Evolutionary conservation across 768 basidiomycete genomes (phyloP), one percentile per base, ranked within the genome.

Genomic region (Pisolithus tinctorius): DNA sequence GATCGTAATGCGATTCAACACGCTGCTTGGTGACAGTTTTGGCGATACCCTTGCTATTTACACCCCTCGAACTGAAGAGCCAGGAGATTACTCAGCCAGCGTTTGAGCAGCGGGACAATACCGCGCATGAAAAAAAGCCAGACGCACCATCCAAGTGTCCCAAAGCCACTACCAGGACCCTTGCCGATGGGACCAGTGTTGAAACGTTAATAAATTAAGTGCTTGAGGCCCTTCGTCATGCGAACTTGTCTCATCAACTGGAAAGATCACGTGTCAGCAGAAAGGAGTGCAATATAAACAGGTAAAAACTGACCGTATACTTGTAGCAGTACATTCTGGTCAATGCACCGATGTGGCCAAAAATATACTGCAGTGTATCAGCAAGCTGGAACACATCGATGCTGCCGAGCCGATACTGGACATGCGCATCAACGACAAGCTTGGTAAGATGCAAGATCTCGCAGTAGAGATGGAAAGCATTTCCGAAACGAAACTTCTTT

Each of bases 101-200:
- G 77, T 69, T 99, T 95, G 14, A 99, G 81, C 16, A 99, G 80
- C 10, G 96, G 96, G 0, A 98, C 95, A 59, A 99, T 98, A 50
- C 96, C 96, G 52, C 95, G 84, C 85, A 99, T 89, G 79, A 99
- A 99, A 77, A 98, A 99, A 50, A 99, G 71, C 96, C 96, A 99
- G 17, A 99, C 96, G 51, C 95, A 80, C 96, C 96, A 99, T 36
- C 96, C 95, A 31, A 95, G 96, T 45, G 94, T 93, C 96, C 96
- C 98, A 78, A 99, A 98, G 52, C 96, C 95, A 63, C 90, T 91
- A 59, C 96, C 96, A 46, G 96, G 96, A 59, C 96, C 96, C 68
- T 99, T 99, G 23, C 96, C 96, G 45, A 99, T 96, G 55, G 96
- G 96, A 55, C 96, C 96, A 39, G 96, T 98, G 75, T 99, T 99